Base-by-base conservation (phyloP, 225 moss, liverwort and hornwort species). In the Asterella californica region DNA sequence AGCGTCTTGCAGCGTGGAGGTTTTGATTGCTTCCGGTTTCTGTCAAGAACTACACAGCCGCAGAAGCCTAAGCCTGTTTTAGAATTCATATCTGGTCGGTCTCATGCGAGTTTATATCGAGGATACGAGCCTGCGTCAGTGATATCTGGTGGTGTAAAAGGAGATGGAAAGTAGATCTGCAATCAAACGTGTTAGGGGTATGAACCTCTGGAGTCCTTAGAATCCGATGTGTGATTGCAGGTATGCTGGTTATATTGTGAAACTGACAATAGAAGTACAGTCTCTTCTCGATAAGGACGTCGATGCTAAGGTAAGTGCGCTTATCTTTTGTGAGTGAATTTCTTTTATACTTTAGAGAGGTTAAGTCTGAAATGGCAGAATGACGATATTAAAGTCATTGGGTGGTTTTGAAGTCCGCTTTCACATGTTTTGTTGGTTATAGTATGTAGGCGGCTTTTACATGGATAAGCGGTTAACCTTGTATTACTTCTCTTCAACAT, bases 221-320 rank as follows among this genome's bases (percentile, higher is more conserved):
- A 9, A 33, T 21, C 29, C 0, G 18, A 21, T 76, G 8, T 70
- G 50, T 15, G 69, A 54, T 78, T 78, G 53, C 85, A 95, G 95
- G 82, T 90, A 91, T 79, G 81, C 90, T 62, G 95, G 95, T 53
- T 91, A 93, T 37, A 86, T 92, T 78, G 87, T 92, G 47, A 92
- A 86, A 83, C 85, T 95, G 38, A 92, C 93, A 45, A 82, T 76
- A 83, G 88, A 89, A 80, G 83, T 95, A 76, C 86, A 90, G 79
- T 78, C 73, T 75, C 80, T 92, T 38, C 88, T 79, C 52, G 90
- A 88, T 54, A 92, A 89, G 87, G 83, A 90, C 47, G 55, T 81
- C 81, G 80, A 84, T 63, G 82, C 90, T 46, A 78, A 88, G 82
- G 95, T 95, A 91, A 57, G 68, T 80, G 5, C 21, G 10, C 2